These are phyloP conservation scores for Wickerhamomyces mucosus DNA, from an alignment of 805 yeast species.

Conservation along the genomic window DNA sequence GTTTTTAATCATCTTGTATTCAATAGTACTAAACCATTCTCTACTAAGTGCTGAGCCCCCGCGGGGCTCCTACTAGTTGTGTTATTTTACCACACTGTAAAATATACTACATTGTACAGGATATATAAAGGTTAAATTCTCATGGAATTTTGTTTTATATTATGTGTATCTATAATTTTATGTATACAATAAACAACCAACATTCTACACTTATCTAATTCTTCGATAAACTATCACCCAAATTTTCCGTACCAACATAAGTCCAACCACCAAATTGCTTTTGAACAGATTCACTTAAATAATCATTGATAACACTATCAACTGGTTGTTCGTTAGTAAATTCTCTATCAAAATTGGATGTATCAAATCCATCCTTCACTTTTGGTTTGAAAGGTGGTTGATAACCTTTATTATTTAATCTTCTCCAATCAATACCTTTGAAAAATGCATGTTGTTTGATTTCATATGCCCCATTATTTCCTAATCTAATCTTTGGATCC, in stretches of 20 bases:
- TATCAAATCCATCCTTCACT: slow-evolving; percentile 77
- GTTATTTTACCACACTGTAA: too few species aligned
- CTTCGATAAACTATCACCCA: slow-evolving; percentile 29
- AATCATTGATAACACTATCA: slow-evolving; percentile 92
- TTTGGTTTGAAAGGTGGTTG: slow-evolving; percentile 94
- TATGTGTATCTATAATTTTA: too few species aligned
- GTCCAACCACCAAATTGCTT: slow-evolving; percentile 99
- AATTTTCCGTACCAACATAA: slow-evolving; percentile 60
- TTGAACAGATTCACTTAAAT: slow-evolving; percentile 88
- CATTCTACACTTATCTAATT: too few species aligned
- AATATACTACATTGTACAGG: too few species aligned
- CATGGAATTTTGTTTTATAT: too few species aligned
- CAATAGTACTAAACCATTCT: too few species aligned
- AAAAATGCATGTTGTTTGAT: slow-evolving; percentile 82
- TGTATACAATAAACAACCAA: too few species aligned
- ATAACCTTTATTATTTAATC: slow-evolving; percentile 74
- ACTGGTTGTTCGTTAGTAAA: slow-evolving; percentile 90
- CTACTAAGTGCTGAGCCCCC: too few species aligned
- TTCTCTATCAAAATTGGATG: slow-evolving; percentile 87
- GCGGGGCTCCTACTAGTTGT: too few species aligned
- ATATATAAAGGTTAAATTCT: too few species aligned
- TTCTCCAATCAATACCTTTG: slow-evolving; percentile 82
- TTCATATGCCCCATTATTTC: slow-evolving; percentile 71
- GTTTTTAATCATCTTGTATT: too few species aligned
- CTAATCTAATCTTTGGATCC: slow-evolving; percentile 76